Evolutionary conservation across 768 basidiomycete genomes (phyloP), one percentile per base, ranked within the genome.

Genomic region (Lactarius tabidus): DNA sequence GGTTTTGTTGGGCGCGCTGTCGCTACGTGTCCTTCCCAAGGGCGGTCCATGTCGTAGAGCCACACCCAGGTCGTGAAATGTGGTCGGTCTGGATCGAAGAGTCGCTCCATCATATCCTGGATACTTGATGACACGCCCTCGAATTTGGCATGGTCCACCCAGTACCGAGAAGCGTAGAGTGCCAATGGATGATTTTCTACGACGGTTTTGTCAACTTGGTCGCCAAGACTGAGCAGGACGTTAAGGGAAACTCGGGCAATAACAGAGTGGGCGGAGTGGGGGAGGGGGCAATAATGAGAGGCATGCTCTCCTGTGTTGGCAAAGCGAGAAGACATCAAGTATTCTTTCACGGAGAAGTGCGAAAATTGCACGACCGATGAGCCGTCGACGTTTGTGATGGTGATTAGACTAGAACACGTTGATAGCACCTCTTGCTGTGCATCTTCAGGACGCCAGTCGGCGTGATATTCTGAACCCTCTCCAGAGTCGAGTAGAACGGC

Each of bases 281-380:
- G 54, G 28, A 15, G 1, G 20, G 62, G 7, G 23, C 57, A 31
- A 28, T 55, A 65, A 1, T 35, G 26, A 20, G 54, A 31, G 28
- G 51, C 2, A 18, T 23, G 9, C 35, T 6, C 15, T 26, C 2
- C 1, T 8, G 57, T 23, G 1, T 15, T 51, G 14, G 39, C 41
- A 6, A 65, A 54, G 10, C 53, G 59, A 31, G 57, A 28, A 0
- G 59, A 65, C 9, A 48, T 51, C 35, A 65, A 41, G 35, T 51
- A 65, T 17, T 65, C 64, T 15, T 48, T 60, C 9, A 65, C 64
- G 1, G 64, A 48, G 33, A 60, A 54, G 45, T 65, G 64, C 0
- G 59, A 31, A 18, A 65, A 65, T n/a, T 65, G 64, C 2, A 60
- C 54, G 1, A 60, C 33, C 6, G 35, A 43, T 1, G 43, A 55